phyloP scores from a whole-genome alignment of 2,329 filamentous ascomycete genomes.

The Ophiosphaerella narmari region DNA sequence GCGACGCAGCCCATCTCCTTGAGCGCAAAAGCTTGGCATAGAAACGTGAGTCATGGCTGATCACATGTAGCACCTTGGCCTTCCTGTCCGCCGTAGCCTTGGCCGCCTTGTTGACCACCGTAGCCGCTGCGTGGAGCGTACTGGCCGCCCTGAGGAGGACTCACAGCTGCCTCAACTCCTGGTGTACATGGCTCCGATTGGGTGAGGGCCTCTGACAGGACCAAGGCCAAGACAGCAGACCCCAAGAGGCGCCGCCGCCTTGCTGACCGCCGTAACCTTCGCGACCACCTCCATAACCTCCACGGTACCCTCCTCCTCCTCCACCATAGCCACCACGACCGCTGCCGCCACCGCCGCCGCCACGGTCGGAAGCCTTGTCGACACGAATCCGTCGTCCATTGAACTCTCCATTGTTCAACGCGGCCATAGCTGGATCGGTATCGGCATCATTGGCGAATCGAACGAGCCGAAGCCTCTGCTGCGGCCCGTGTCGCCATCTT shows the following conservation, averaged over 20 bases:
- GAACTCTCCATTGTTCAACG: constrained; percentile 94
- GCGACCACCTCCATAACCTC: constrained; percentile 32
- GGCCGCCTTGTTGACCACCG: constrained; percentile 33
- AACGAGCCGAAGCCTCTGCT: constrained; percentile 96
- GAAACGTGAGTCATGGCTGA: too few relatives aligned
- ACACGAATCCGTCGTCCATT: constrained; percentile 94
- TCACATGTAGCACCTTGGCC: too few relatives aligned
- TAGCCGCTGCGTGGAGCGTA: constrained; percentile 39
- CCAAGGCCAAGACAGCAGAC: too few relatives aligned
- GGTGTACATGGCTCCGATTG: too few relatives aligned
- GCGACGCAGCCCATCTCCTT: too few relatives aligned
- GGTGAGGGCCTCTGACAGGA: too few relatives aligned
- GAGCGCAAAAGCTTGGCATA: too few relatives aligned
- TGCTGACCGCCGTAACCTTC: constrained; percentile 31
- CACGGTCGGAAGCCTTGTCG: constrained; percentile 86
- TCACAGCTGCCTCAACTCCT: too few relatives aligned
- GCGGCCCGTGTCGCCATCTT: constrained; percentile 94
- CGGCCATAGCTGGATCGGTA: constrained; percentile 74
- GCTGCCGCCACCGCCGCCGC: constrained; percentile 52
- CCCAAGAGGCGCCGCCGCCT: constrained; percentile 33
- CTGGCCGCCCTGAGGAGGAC: constrained; percentile 34
- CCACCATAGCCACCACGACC: constrained; percentile 47
- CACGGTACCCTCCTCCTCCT: constrained; percentile 33
- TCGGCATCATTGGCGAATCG: constrained; percentile 79
- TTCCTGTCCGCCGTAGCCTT: constrained; percentile 34